Conservation (phyloP, 2,329 filamentous ascomycete genomes). For the Nothopassalora personata region DNA sequence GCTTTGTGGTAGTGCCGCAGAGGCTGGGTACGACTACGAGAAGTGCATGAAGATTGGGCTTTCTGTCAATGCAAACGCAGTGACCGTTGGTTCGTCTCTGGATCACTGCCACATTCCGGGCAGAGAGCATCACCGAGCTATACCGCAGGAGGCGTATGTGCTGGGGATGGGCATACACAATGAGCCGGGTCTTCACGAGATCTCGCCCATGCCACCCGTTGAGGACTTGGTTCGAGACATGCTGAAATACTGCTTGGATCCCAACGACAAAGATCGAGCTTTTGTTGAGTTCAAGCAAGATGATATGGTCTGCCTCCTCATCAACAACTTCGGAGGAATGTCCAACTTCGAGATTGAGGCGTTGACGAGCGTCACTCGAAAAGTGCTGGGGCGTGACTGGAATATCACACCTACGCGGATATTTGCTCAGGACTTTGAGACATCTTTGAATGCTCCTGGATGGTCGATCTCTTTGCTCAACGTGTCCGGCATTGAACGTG, state of each 20-base stretch:
- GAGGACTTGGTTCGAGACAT: constrained; percentile 46
- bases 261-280: constrained; percentile 44
- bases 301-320: constrained; percentile 44
- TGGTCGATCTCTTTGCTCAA: constrained; percentile 54
- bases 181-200: constrained; percentile 45
- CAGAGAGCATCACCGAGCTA: constrained; percentile 44
- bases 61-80: constrained; percentile 41
- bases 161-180: constrained; percentile 50
- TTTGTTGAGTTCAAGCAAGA: constrained; percentile 45
- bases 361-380: constrained; percentile 39
- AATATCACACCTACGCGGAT: constrained; percentile 45
- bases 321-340: constrained; percentile 48
- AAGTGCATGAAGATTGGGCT: constrained; percentile 42
- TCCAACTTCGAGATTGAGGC: constrained; percentile 46
- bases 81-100: constrained; percentile 48
- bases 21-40: constrained; percentile 42
- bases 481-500: constrained; percentile 42
- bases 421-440: constrained; percentile 48
- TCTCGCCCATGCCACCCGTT: constrained; percentile 45
- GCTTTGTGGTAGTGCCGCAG: constrained; percentile 43
- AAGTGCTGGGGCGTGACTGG: constrained; percentile 44
- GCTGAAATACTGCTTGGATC: constrained; percentile 45
- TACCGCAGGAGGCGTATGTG: constrained; percentile 33
- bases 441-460: constrained; percentile 51
- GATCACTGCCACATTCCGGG: constrained; percentile 52